Evolutionary conservation across 805 yeast genomes (phyloP).

Genomic region (Suhomyces sp.): DNA sequence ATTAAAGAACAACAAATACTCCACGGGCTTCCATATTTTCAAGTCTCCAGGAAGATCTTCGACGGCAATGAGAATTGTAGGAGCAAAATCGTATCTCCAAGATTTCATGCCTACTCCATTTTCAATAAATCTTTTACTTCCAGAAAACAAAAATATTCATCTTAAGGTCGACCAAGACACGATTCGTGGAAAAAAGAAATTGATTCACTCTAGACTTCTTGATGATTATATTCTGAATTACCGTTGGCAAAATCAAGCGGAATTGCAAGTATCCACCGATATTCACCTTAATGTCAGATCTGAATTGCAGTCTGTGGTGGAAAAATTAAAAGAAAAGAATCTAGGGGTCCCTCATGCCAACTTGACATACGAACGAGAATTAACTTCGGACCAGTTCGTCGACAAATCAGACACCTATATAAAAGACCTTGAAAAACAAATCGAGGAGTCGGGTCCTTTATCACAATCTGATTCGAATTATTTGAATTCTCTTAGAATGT

Average conservation of each 20-base stretch:
- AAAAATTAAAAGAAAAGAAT: neutral
- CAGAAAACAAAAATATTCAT: conserved; percentile 13
- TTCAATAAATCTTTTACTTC: conserved; percentile 30
- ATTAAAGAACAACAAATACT: conserved; percentile 5
- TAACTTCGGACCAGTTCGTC: conserved; percentile 22
- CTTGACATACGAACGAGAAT: conserved; percentile 3
- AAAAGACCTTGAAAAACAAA: neutral
- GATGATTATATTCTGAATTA: conserved; percentile 4
- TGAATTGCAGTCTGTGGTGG: conserved; percentile 12
- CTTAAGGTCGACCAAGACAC: conserved; percentile 20
- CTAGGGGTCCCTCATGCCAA: too few relatives aligned
- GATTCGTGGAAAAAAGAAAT: conserved; percentile 2
- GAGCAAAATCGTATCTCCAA: conserved; percentile 39
- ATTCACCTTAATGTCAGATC: conserved; percentile 15
- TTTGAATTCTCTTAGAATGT: neutral
- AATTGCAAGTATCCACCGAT: conserved; percentile 6
- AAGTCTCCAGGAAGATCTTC: conserved; percentile 32
- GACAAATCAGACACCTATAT: conserved; percentile 19
- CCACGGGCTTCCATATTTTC: conserved; percentile 42
- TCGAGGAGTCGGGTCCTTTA: too few relatives aligned
- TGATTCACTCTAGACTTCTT: conserved; percentile 12
- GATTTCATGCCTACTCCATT: conserved; percentile 43
- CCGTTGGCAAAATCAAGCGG: neutral
- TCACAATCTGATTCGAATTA: too few relatives aligned
- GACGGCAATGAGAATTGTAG: conserved; percentile 25